These are phyloP conservation scores for Aspergillus versicolor DNA, from an alignment of 2,329 filamentous ascomycete genomes.

Conservation along the genomic window DNA sequence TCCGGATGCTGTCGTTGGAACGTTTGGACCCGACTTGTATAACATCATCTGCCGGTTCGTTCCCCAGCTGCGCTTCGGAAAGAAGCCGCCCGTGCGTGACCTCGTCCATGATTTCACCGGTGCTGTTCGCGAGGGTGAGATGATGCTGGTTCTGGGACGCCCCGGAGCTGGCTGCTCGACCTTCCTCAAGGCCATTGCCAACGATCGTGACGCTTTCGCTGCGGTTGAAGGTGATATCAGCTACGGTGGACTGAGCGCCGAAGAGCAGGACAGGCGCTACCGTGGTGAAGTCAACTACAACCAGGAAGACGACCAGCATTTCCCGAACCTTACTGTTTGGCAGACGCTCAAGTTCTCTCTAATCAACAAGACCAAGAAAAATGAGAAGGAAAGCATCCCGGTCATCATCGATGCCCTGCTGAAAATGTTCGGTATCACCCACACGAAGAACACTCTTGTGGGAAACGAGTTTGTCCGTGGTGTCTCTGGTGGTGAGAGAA, in stretches of 20 bases:
- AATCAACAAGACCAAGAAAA: conserved; percentile 71
- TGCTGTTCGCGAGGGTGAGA: conserved; percentile 66
- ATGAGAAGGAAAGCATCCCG: conserved; percentile 62
- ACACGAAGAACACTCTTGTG: conserved; percentile 72
- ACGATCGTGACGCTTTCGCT: conserved; percentile 65
- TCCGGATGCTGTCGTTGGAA: conserved; percentile 71
- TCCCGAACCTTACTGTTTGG: conserved; percentile 72
- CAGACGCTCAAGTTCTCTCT: conserved; percentile 75
- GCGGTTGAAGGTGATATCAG: conserved; percentile 67
- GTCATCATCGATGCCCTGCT: conserved; percentile 69
- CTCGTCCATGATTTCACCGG: conserved; percentile 68
- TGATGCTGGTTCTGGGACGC: conserved; percentile 71
- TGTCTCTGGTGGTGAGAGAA: conserved; percentile 77
- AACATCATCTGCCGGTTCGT: conserved; percentile 57
- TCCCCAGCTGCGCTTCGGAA: conserved; percentile 50
- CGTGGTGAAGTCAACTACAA: conserved; percentile 78
- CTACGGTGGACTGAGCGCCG: conserved; percentile 69
- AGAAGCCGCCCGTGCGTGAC: conserved; percentile 51
- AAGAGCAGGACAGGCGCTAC: conserved; percentile 67
- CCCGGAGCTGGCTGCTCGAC: conserved; percentile 75
- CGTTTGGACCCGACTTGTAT: conserved; percentile 79
- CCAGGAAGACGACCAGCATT: conserved; percentile 73
- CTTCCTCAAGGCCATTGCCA: conserved; percentile 73
- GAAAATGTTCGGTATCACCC: conserved; percentile 75
- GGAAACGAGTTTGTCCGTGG: conserved; percentile 73